A percentile compares a stretch with the other conserved stretches of the same genome.
Conservation (phyloP, 441 rosid species). For the Euphorbia schlechtendalii region DNA sequence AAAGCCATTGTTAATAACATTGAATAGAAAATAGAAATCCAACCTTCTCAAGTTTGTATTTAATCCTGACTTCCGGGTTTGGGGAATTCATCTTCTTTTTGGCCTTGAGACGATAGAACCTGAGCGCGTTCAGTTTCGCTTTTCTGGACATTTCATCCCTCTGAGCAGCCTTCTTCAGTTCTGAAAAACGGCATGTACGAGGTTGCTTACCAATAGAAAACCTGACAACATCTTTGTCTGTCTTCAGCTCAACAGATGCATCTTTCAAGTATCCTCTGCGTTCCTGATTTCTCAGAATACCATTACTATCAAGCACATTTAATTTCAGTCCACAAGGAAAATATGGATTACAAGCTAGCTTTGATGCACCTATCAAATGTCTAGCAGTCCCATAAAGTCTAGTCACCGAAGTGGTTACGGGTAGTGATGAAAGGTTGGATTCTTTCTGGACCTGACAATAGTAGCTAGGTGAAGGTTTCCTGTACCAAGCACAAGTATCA, state of each 20-base stretch:
- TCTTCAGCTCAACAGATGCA: slow-evolving; percentile 45
- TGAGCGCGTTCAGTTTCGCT: slow-evolving; percentile 66
- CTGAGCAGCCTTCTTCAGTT: slow-evolving; percentile 45
- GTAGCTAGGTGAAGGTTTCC: slow-evolving; percentile 23
- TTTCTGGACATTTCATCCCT: slow-evolving; percentile 45
- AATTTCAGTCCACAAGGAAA: not conserved
- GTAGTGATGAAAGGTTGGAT: slow-evolving; percentile 15
- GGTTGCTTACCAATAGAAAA: slow-evolving; percentile 39
- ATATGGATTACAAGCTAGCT: slow-evolving; percentile 11
- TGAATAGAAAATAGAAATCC: slow-evolving; percentile 2
- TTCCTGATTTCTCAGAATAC: slow-evolving; percentile 17
- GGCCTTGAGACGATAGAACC: slow-evolving; percentile 73
- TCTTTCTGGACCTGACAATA: slow-evolving; percentile 16
- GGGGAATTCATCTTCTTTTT: slow-evolving; percentile 90
- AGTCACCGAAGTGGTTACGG: slow-evolving; percentile 13
- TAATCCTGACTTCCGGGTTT: slow-evolving; percentile 72
- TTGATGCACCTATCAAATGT: slow-evolving; percentile 16
- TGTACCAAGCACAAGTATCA: slow-evolving; percentile 23
- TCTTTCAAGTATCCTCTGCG: slow-evolving; percentile 37
- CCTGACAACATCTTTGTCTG: slow-evolving; percentile 50
- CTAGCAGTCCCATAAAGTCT: slow-evolving; percentile 20
- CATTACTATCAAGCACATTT: not conserved
- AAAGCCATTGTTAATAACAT: not conserved
- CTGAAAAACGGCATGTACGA: slow-evolving; percentile 24
- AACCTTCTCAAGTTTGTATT: slow-evolving; percentile 66